phyloP scores from a whole-genome alignment of 805 yeast genomes.

The Candida berthetii region DNA sequence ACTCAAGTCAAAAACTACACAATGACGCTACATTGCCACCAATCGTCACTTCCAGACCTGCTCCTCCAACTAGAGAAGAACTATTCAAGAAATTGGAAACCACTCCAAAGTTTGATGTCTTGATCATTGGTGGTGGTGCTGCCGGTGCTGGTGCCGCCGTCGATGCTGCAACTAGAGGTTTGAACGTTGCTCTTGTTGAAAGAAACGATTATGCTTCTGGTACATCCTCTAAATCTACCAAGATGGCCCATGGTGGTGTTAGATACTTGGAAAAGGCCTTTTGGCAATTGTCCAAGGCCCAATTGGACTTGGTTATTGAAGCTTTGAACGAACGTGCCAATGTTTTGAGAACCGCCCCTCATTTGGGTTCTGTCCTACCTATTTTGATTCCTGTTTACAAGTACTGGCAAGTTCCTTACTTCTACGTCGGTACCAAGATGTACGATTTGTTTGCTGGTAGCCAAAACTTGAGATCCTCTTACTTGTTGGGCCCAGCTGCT shows the following conservation, averaged over 20 bases:
- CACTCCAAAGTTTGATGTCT: slow-evolving; percentile 61
- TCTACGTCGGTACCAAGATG: slow-evolving; percentile 84
- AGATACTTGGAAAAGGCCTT: slow-evolving; percentile 92
- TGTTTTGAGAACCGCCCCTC: slow-evolving; percentile 88
- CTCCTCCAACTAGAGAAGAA: slow-evolving; percentile 53
- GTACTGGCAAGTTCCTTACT: slow-evolving; percentile 95
- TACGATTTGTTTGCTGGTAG: slow-evolving; percentile 91
- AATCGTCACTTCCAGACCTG: slow-evolving; percentile 34
- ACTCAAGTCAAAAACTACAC: background rate
- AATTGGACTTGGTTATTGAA: slow-evolving; percentile 81
- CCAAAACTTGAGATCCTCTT: slow-evolving; percentile 77
- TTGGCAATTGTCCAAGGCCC: slow-evolving; percentile 86
- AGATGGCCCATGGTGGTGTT: slow-evolving; percentile 97
- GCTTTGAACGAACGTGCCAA: slow-evolving; percentile 84
- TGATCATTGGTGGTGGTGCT: slow-evolving; percentile 95
- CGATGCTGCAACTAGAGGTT: slow-evolving; percentile 87
- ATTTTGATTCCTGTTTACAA: slow-evolving; percentile 94
- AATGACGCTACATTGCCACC: slow-evolving; percentile 23
- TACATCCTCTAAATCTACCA: slow-evolving; percentile 89
- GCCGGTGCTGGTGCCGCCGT: slow-evolving; percentile 91
- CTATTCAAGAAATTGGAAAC: slow-evolving; percentile 42
- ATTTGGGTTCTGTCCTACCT: slow-evolving; percentile 78
- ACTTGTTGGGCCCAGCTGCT: slow-evolving; percentile 57
- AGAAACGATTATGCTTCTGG: slow-evolving; percentile 88
- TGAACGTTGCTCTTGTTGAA: slow-evolving; percentile 82